phyloP scores from a whole-genome alignment of 768 basidiomycete genomes.

The Boletus sensibilis region DNA sequence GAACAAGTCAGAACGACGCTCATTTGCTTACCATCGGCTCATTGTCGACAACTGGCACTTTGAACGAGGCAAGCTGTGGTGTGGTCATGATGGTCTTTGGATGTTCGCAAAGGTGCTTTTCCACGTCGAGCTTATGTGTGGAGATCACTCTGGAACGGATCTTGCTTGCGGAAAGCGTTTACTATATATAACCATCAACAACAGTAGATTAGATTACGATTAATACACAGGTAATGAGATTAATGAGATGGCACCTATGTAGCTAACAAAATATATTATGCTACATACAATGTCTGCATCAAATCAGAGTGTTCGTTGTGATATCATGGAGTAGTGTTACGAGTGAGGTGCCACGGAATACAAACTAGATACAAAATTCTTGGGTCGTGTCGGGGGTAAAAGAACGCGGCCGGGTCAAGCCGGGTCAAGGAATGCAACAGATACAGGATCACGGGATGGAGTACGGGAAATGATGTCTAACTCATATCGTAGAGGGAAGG shows the following conservation, averaged over 20 bases:
- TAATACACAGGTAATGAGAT: background rate
- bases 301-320: background rate
- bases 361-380: background rate
- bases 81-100: conserved; percentile 56
- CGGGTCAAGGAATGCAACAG: background rate
- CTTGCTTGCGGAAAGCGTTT: conserved; percentile 1
- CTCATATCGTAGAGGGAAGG: conserved; percentile 44
- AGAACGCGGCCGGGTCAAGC: background rate
- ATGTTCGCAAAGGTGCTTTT: background rate
- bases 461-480: background rate
- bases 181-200: background rate
- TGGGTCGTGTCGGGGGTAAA: background rate
- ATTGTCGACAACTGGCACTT: conserved; percentile 83
- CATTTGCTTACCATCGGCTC: conserved; percentile 77
- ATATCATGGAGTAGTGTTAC: background rate
- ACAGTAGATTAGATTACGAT: background rate
- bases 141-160: conserved; percentile 13
- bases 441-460: background rate
- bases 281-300: background rate
- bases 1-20: background rate
- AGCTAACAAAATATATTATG: background rate
- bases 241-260: background rate
- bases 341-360: background rate
- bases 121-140: background rate
- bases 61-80: conserved; percentile 83